Evolutionary conservation across 1,139 yeast species (phyloP), one percentile per base, ranked within the genome.

Genomic region (Protomyces inundatus): DNA sequence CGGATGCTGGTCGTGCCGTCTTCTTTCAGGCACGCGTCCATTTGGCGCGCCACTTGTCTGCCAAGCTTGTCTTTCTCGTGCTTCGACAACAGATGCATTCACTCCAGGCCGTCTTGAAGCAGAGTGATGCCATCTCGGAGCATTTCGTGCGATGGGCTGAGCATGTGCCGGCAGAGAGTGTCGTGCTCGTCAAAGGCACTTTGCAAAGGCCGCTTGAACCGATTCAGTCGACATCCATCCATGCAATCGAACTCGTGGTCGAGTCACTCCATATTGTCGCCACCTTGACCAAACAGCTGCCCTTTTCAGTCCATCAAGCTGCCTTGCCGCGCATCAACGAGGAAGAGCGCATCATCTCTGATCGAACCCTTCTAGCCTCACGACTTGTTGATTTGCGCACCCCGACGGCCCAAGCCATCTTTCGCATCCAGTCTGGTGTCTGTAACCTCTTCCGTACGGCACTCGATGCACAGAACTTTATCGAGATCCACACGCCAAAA

Each of bases 71-170:
- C 39, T 54, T 54, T 35, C 39, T 54, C 37, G 36, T 54, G 35
- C 48, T 54, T 1, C 46, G 57, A 42, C 57, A 54, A 23, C 57
- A 54, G 23, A 12, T 54, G 33, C 32, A 32, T 30, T 37, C 57
- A 6, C 39, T 54, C n/a, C 57, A 54, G 36, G 57, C 37, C 3
- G 57, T 54, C 7, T 12, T 54, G 50, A 54, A 54, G 36, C 46
- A 39, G 36, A 30, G 40, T 14, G 37, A 40, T 10, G 35, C 35
- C 23, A 34, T 54, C 14, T 54, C 57, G 6, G 37, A 93, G 79
- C 96, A 88, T 76, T 88, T 95, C 93, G 96, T 90, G 69, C 93
- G 93, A 78, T 93, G 97, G 97, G 87, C 91, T 52, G 90, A 95
- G 36, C 80, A 87, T 54, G 82, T 93, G 74, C 87, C 84, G 74